Conservation (phyloP, 208 protist genomes). For the Wallacemonas sp. region DNA sequence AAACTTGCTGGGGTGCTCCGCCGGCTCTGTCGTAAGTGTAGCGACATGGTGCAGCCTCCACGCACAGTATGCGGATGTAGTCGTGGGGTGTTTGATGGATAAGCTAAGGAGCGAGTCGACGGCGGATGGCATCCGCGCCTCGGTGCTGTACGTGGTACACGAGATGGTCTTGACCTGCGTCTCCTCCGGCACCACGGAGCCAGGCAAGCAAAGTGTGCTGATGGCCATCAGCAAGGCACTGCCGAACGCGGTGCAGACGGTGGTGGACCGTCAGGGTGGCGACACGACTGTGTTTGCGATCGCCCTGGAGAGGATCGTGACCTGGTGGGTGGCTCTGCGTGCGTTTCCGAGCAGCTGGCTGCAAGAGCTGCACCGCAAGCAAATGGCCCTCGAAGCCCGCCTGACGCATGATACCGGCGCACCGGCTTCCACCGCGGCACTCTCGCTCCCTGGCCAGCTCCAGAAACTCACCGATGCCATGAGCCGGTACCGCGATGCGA, state of each 20-base stretch:
- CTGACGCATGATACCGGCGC: constrained; percentile 7
- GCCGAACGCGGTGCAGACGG: constrained; percentile 40
- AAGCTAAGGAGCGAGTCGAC: constrained; percentile 49
- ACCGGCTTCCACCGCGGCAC: constrained; percentile 7
- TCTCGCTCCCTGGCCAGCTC: constrained; percentile 25
- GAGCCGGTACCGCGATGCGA: constrained; percentile 62
- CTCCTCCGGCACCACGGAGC: constrained; percentile 56
- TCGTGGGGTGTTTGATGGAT: constrained; percentile 56
- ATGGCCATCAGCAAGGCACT: constrained; percentile 49
- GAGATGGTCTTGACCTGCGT: constrained; percentile 81
- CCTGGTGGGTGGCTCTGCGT: constrained; percentile 75
- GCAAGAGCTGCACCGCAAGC: constrained; percentile 36
- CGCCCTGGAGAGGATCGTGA: constrained; percentile 48
- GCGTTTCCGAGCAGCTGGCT: constrained; percentile 82
- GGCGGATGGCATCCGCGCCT: constrained; percentile 38
- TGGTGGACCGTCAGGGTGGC: constrained; percentile 10
- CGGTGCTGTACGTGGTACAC: constrained; percentile 81
- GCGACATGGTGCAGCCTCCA: constrained; percentile 89
- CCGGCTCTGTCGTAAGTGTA: constrained; percentile 76
- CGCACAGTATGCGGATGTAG: constrained; percentile 61
- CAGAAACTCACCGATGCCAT: constrained; percentile 47
- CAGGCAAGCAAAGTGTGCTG: constrained; percentile 55
- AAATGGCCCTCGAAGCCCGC: constrained; percentile 19
- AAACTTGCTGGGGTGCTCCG: constrained; percentile 66
- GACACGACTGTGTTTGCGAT: constrained; percentile 34